Evolutionary conservation across 441 rosid genomes (phyloP).

Genomic region (Mallotus repandus): DNA sequence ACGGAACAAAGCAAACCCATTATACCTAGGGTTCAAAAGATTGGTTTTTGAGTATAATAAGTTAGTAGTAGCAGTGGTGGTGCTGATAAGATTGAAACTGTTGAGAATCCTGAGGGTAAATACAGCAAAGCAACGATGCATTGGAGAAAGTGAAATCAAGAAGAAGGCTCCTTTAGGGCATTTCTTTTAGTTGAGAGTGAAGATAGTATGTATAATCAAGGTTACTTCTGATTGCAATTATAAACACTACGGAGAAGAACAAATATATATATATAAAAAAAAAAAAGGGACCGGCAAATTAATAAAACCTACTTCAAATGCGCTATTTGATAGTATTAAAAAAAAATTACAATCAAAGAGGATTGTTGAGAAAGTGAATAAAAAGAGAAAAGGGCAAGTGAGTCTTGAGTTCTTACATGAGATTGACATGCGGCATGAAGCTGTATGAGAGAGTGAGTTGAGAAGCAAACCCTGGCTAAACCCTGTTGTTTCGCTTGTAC

Average conservation of each 20-base stretch:
- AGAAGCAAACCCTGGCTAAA: conserved; percentile 23
- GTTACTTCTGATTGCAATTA: not conserved
- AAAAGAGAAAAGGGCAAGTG: not conserved
- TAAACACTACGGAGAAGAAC: not conserved
- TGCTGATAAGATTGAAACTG: conserved; percentile 19
- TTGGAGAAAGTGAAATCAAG: conserved; percentile 29
- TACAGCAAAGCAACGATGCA: conserved; percentile 54
- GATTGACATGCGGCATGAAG: not conserved
- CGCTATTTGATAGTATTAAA: not conserved
- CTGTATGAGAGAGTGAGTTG: not conserved
- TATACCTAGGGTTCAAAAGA: conserved; percentile 31
- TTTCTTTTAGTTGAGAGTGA: not conserved
- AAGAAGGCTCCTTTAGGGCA: conserved; percentile 3
- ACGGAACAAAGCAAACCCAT: conserved; percentile 43
- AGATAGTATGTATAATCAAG: not conserved
- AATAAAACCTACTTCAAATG: conserved; percentile 3
- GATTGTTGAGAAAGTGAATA: not conserved
- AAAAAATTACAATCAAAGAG: not conserved
- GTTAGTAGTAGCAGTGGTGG: not conserved
- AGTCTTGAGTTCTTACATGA: conserved; percentile 20
- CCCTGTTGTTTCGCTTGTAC: conserved; percentile 7
- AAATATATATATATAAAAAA: not conserved
- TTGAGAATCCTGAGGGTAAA: conserved; percentile 32
- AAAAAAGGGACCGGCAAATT: not conserved
- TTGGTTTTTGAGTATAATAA: conserved; percentile 27